A percentile compares a stretch with the other conserved stretches of the same genome.
Conservation (phyloP, 306 rosid genomes). For the Clitoria ternatea region DNA sequence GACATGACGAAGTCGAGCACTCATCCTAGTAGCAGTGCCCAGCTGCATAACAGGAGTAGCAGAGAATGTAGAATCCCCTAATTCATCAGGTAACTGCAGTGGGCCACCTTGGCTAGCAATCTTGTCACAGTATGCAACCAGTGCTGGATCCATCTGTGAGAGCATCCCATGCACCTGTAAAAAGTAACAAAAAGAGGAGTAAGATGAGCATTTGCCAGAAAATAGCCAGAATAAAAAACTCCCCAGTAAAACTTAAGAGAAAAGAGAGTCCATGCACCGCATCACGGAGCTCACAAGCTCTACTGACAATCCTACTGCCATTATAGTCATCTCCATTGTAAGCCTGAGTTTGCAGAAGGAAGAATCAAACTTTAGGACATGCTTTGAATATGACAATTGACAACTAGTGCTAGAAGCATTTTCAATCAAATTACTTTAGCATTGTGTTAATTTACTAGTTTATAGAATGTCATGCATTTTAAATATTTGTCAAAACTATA, state of each 20-base stretch:
- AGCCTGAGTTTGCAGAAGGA: constrained; percentile 49
- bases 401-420: too few species aligned
- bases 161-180: constrained; percentile 92
- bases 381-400: constrained; percentile 1
- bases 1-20: constrained; percentile 91
- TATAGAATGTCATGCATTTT: constrained; percentile 3
- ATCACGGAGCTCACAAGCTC: constrained; percentile 93
- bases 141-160: constrained; percentile 95
- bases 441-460: not conserved
- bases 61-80: constrained; percentile 57
- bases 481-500: too few species aligned
- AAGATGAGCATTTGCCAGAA: constrained; percentile 20
- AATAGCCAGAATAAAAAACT: constrained; percentile 4
- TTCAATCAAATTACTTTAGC: constrained; percentile 14
- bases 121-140: constrained; percentile 81
- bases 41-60: constrained; percentile 75
- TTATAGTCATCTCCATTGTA: constrained; percentile 90
- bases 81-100: constrained; percentile 57
- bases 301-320: constrained; percentile 89
- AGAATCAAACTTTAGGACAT: constrained; percentile 25
- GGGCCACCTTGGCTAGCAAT: constrained; percentile 93
- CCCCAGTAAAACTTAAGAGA: constrained; percentile 12
- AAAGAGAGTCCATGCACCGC: constrained; percentile 49
- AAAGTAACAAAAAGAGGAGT: not conserved
- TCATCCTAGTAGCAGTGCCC: constrained; percentile 61